These are phyloP conservation scores for Epicoccum sorghinum DNA, from an alignment of 2,329 filamentous ascomycete species.

Conservation along the genomic window DNA sequence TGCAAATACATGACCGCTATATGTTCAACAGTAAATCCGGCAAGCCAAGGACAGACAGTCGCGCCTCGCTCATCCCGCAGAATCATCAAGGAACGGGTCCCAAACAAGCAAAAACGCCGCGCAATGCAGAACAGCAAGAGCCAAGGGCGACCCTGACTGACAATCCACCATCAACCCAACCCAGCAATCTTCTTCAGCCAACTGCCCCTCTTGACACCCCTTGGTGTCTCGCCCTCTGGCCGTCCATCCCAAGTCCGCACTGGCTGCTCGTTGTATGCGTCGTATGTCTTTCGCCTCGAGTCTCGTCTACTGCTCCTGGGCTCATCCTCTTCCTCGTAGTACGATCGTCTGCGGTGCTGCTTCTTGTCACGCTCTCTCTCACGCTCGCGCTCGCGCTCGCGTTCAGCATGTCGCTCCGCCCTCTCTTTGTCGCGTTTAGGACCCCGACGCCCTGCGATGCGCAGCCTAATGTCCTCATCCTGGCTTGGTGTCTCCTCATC, in stretches of 20 bases:
- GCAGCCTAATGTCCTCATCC: slow-evolving; percentile 48
- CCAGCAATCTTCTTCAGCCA: slow-evolving; percentile 56
- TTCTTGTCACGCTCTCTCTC: slow-evolving; percentile 35
- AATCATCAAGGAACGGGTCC: neutral
- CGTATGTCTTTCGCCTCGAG: slow-evolving; percentile 35
- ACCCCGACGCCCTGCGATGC: slow-evolving; percentile 40
- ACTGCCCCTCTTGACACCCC: slow-evolving; percentile 49
- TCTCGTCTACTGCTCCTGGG: slow-evolving; percentile 29
- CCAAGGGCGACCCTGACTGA: neutral
- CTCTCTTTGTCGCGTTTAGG: slow-evolving; percentile 40
- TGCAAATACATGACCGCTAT: neutral
- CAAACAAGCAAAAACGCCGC: slow-evolving; percentile 10
- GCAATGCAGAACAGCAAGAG: slow-evolving; percentile 13
- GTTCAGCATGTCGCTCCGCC: slow-evolving; percentile 33
- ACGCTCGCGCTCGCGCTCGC: slow-evolving; percentile 25
- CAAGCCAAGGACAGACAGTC: neutral
- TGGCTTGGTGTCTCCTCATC: slow-evolving; percentile 46
- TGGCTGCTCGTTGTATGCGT: slow-evolving; percentile 39
- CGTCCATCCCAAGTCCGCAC: slow-evolving; percentile 51
- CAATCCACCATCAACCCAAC: slow-evolving; percentile 14
- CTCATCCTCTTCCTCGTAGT: slow-evolving; percentile 26
- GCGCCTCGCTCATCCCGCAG: neutral
- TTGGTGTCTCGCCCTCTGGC: slow-evolving; percentile 37
- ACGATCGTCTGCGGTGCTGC: slow-evolving; percentile 33
- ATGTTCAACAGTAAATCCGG: neutral